Base-by-base conservation (phyloP, 441 rosid species). In the Croton setiger region DNA sequence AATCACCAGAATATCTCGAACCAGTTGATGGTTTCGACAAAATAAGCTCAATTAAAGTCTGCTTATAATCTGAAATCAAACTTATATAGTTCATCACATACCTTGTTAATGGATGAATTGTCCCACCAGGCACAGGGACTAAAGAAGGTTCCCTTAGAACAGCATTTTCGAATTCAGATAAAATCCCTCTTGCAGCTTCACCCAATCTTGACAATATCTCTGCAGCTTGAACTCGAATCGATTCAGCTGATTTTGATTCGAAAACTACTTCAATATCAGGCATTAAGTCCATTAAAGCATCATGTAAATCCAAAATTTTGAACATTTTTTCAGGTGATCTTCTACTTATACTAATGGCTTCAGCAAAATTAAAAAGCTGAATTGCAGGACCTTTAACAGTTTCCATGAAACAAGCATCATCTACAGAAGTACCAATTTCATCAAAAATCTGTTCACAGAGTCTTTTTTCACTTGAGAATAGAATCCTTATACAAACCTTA, bases 41-140 rank as follows among this genome's bases (percentile, higher is more conserved):
- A 52, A 90, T 92, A 55, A 92, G 87, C 71, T 84, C 90, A 55
- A 77, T 79, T 82, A 92, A 74, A 3, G 98, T 90, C 67, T 79
- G 88, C 62, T 85, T 92, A 74, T 95, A 92, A 74, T 89, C 97
- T 9, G 97, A 90, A 2, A 93, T 82, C 70, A 84, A 86, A 73
- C 84, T 86, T 21, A 95, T 88, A 68, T 92, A 95, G 74, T 92
- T 95, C 89, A 95, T 79, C 6, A 90, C 91, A 86, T 95, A 95
- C 76, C 97, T 87, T 1, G 98, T 95, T 53, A 95, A 69, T 0
- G 98, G 99, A 75, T 92, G 99, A 64, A 92, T 91, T 0, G 98
- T 93, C 75, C 82, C 79, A 81, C 98, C 37, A 82, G 85, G 80
- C 81, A 94, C 57, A 74, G 77, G 65, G 89, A 90, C 53, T 68